Conservation (phyloP, 208 protist species). For the Leishmania tropica region DNA sequence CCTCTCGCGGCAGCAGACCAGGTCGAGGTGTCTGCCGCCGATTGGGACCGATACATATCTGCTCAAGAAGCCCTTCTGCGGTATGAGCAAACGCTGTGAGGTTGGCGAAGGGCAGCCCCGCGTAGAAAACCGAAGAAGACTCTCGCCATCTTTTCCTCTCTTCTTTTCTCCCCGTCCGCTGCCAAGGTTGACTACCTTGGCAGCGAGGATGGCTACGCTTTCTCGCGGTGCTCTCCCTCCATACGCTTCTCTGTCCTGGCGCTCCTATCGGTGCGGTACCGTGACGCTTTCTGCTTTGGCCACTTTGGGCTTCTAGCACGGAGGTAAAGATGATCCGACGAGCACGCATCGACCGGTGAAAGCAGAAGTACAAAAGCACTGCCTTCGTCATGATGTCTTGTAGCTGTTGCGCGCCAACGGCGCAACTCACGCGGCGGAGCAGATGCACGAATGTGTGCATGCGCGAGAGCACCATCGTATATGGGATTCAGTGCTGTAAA, state of each 20-base stretch:
- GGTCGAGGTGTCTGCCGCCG: not conserved
- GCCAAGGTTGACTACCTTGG: not conserved
- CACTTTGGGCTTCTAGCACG: not conserved
- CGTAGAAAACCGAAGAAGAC: not conserved
- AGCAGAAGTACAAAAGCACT: not conserved
- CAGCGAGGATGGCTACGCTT: not conserved
- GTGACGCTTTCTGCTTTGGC: not conserved
- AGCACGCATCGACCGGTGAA: not conserved
- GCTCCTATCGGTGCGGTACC: not conserved
- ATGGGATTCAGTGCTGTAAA: not conserved
- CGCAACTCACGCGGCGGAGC: not conserved
- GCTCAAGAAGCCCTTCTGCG: conserved; percentile 23
- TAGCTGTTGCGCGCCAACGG: not conserved
- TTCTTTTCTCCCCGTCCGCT: not conserved
- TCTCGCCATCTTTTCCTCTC: not conserved
- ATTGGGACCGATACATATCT: conserved; percentile 23
- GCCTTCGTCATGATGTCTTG: not conserved
- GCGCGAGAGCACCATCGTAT: not conserved
- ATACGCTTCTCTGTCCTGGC: not conserved
- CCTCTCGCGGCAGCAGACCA: too few relatives aligned
- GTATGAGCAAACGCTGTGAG: conserved; percentile 14
- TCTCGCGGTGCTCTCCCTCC: not conserved
- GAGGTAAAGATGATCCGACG: not conserved
- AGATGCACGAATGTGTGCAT: not conserved
- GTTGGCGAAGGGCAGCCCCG: not conserved